Evolutionary conservation across 1,284 basidiomycete genomes (phyloP), one percentile per base, ranked within the genome.

Genomic region (Pseudomicrostroma phylloplanum): DNA sequence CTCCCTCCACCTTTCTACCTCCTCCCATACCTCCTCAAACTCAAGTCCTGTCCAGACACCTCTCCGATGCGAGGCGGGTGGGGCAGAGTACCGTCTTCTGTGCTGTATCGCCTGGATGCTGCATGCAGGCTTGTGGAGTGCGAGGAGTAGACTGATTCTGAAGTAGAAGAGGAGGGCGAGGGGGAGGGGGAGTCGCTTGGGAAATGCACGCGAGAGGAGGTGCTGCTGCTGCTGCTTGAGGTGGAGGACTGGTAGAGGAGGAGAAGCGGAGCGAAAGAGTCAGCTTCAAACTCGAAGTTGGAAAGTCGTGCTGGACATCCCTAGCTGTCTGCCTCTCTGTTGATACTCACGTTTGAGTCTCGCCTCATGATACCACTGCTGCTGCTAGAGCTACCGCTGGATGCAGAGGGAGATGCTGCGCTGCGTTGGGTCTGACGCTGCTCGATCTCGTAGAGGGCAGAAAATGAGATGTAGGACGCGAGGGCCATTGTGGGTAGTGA

Each of bases 391-490:
- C n/a, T 54, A 19, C 43, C 6, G 43, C 43, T 17, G 4, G 43
- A 48, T 4, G 21, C 43, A 21, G 43, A 48, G 43, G 21, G 6
- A 19, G 15, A 6, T 19, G 51, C 21, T 26, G 23, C 46, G 46
- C 46, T 48, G 7, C n/a, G 46, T 23, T n/a, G 23, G 4, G 12
- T 4, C 46, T 48, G 46, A 48, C 25, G 25, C 51, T 54, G 51
- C 51, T 54, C 51, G 13, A 54, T 23, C 21, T 54, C 51, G 51
- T 54, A 54, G 21, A 54, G n/a, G 17, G 51, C 15, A 15, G 51
- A 54, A 25, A 54, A 54, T 2, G 51, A 54, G 51, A 54, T 19
- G 51, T 54, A 54, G 17, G 51, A 54, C 8, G 51, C 19, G 51
- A 54, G 25, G 51, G 21, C 51, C 51, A 54, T 54, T 17, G 15